Percentiles rank a stretch among this genome's conserved stretches.
Evolutionary conservation across 495 filamentous ascomycete genomes (phyloP).

Genomic region (Peziza echinospora): DNA sequence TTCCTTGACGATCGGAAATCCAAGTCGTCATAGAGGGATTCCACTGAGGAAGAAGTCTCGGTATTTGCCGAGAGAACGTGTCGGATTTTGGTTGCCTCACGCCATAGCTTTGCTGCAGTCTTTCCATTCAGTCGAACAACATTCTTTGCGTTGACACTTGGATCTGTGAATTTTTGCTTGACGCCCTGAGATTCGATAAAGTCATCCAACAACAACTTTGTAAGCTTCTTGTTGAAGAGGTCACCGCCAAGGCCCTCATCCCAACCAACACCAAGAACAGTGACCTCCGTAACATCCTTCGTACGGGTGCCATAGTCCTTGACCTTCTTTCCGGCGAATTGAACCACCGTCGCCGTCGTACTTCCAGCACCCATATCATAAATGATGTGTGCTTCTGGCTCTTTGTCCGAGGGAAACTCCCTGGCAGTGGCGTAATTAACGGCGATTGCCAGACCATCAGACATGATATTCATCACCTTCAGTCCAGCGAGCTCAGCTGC

Average conservation of each 20-base stretch:
- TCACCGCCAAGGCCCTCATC: slow-evolving; percentile 82
- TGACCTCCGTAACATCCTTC: slow-evolving; percentile 87
- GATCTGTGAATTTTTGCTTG: slow-evolving; percentile 38
- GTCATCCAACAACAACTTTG: slow-evolving; percentile 66
- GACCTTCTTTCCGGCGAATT: slow-evolving; percentile 68
- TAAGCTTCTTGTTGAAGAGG: slow-evolving; percentile 61
- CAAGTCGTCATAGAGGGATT: slow-evolving; percentile 71
- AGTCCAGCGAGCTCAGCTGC: slow-evolving; percentile 76
- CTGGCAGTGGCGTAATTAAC: slow-evolving; percentile 85
- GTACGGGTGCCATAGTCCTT: slow-evolving; percentile 89
- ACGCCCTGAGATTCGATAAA: slow-evolving; percentile 50
- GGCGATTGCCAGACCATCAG: slow-evolving; percentile 79
- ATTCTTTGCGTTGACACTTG: slow-evolving; percentile 23
- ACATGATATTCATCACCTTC: slow-evolving; percentile 62
- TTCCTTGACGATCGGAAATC: slow-evolving; percentile 69
- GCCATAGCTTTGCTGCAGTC: slow-evolving; percentile 67
- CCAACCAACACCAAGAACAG: slow-evolving; percentile 69
- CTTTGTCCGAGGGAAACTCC: slow-evolving; percentile 69
- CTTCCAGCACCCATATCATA: slow-evolving; percentile 97
- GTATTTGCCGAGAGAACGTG: slow-evolving; percentile 88
- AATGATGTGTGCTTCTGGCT: slow-evolving; percentile 75
- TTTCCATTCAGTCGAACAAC: slow-evolving; percentile 57
- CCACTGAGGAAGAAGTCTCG: slow-evolving; percentile 58
- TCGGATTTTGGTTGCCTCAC: slow-evolving; percentile 68
- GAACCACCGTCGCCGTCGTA: slow-evolving; percentile 82